A percentile compares a stretch with the other conserved stretches of the same genome.
phyloP scores from a whole-genome alignment of 768 basidiomycete genomes.

The Serendipita sp. region DNA sequence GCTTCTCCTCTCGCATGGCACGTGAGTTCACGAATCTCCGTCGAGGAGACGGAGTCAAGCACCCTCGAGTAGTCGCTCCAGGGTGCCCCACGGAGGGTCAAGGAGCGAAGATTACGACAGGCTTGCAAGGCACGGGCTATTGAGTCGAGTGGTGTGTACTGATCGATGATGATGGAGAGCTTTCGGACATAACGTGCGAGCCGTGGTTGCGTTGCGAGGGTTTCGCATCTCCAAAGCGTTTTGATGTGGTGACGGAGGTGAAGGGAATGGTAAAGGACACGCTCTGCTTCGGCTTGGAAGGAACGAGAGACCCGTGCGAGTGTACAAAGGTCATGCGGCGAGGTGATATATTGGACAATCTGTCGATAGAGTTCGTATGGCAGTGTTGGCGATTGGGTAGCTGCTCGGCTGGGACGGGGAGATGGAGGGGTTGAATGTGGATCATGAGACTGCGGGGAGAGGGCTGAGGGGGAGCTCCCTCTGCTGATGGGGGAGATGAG shows the following conservation, averaged over 20 bases:
- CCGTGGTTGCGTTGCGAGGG: not conserved
- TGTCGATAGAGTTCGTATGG: conserved; percentile 10
- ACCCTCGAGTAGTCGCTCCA: conserved; percentile 5
- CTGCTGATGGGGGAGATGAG: not conserved
- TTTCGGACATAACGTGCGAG: not conserved
- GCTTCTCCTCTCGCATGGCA: conserved; percentile 3
- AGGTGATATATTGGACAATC: conserved; percentile 9
- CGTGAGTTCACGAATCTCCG: not conserved
- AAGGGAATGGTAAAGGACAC: conserved; percentile 9
- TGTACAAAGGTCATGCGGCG: conserved; percentile 3
- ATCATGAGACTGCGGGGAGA: not conserved
- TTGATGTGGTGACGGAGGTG: conserved; percentile 8
- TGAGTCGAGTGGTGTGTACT: conserved; percentile 1
- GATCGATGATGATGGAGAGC: conserved; percentile 4
- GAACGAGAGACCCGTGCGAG: conserved; percentile 10
- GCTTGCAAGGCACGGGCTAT: not conserved
- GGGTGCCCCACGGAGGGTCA: not conserved
- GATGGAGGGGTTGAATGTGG: not conserved
- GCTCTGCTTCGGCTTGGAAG: conserved; percentile 11
- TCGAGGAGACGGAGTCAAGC: not conserved
- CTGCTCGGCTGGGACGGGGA: not conserved
- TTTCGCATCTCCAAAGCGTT: not conserved
- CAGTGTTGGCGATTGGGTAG: conserved; percentile 1
- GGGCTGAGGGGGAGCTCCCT: not conserved
- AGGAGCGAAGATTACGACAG: not conserved